Evolutionary conservation across 148 eudicot genomes (phyloP), one percentile per base, ranked within the genome.

Genomic region (Camellia lanceoleosa): DNA sequence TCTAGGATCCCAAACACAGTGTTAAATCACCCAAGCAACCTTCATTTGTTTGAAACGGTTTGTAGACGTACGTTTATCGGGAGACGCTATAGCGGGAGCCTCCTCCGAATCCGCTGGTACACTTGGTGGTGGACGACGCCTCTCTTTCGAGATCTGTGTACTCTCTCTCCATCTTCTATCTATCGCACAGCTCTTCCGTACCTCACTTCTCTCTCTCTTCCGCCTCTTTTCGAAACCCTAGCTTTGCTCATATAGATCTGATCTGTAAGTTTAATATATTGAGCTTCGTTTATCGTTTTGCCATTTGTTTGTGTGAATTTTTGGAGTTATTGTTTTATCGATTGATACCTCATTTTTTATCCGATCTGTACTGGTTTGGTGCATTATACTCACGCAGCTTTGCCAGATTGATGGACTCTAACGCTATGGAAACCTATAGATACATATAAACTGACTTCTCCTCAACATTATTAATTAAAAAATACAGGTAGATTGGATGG

Each of bases 121-220:
- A 13, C 30, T 59, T 4, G 76, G 76, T 23, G 76, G 63, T 54
- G 42, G 18, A 20, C 62, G 76, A 73, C 76, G 66, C 77, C 41
- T 16, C 77, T 10, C 20, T 59, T 58, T 59, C 51, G 77, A 41
- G 60, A 51, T 58, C 49, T 74, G 42, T 16, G 46, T 30, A 1
- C 61, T 52, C 63, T 19, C 9, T 54, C 44, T 11, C 43, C 19
- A 41, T 3, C 7, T 43, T 41, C 71, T 41, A 13, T 41, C 71
- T 67, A 2, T 30, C 69, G 3, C 64, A 5, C 20, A 7, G 3
- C 5, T 18, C 38, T 1, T 61, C 19, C 19, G 20, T 61, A 14
- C 3, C 11, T 49, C 5, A 8, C 59, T 2, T 12, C 11, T 55
- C 3, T 55, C 14, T 55, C 64, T 61, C 13, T 58, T 58, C 61